Conservation (phyloP, 139 green algal species). For the Bryopsis sp. region DNA sequence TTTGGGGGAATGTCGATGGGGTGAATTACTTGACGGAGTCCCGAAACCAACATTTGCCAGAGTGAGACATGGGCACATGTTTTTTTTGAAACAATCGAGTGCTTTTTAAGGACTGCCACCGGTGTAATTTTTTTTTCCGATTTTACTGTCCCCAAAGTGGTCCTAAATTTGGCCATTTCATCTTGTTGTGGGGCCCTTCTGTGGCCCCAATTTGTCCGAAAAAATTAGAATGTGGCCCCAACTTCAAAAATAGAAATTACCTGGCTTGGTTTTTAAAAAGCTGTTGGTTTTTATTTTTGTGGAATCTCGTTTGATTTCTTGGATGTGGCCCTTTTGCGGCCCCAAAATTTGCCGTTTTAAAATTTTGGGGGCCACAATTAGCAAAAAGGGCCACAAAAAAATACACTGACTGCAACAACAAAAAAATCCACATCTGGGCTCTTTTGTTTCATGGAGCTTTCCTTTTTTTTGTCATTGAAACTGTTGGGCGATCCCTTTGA, state of each 20-base stretch:
- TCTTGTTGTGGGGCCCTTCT: neutral
- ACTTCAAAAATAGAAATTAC: neutral
- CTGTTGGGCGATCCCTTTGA: neutral
- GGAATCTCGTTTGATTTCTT: neutral
- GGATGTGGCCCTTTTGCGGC: neutral
- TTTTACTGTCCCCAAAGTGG: no score
- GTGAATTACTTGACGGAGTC: constrained; percentile 39
- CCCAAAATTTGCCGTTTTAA: neutral
- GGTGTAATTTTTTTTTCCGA: neutral
- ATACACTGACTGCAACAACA: neutral
- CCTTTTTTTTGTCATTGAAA: neutral
- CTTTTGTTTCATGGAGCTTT: neutral
- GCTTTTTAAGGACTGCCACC: neutral
- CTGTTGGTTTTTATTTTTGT: neutral
- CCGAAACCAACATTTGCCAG: constrained; percentile 45
- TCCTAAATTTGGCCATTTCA: no score
- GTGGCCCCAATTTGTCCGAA: no score
- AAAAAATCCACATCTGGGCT: no score
- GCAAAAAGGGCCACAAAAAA: neutral
- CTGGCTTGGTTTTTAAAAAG: neutral
- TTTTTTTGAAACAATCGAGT: no score
- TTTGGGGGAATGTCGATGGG: constrained; percentile 31
- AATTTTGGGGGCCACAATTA: neutral
- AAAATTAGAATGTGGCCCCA: no score
- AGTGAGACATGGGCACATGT: constrained; percentile 17